Base-by-base conservation (phyloP, 139 green algal species). In the Chlorella ohadii region DNA sequence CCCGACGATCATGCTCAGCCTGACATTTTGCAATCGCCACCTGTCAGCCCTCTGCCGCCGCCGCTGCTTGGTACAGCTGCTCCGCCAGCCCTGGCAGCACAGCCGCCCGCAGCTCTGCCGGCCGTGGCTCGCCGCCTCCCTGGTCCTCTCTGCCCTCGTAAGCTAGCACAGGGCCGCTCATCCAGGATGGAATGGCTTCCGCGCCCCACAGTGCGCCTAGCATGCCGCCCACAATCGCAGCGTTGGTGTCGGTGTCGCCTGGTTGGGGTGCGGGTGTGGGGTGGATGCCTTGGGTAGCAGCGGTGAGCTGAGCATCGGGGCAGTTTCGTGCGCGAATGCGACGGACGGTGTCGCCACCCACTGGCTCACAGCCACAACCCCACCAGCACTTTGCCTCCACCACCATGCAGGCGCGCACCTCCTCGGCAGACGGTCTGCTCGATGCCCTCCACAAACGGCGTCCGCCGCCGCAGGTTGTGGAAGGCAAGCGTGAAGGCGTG, bases 171-270 rank as follows among this genome's bases (percentile, higher is more conserved):
- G 74, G 55, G 20, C 33, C 7, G 16, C 28, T 38, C 74, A 81
- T 81, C 27, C n/a, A 70, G 33, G 1, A 55, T 13, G 56, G 74
- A 13, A 81, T 34, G 51, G 34, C 72, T 1, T 36, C 65, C 16
- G 79, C 81, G 34, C 88, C 87, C 55, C 89, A 79, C 74, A 91
- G 70, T 0, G 86, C 86, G 0, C 88, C 88, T 34, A 90, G 17
- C 72, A 92, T 56, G 61, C 84, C 90, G 23, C 87, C 85, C 27
- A 93, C 83, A 44, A 91, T 92, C 13, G 88, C 90, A 22, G 90
- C 88, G 72, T 93, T 93, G 23, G 90, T 93, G 85, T 93, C 90
- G 0, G 85, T 90, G 78, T 93, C 90, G 13, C 65, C 51, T 59
- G 51, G 11, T 59, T 59, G 11, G 51, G 51, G 15, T 20, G 51